Percentiles rank a stretch among this genome's conserved stretches.
Conservation (phyloP, 1,284 basidiomycete genomes). For the Rhodotorula sp. region DNA sequence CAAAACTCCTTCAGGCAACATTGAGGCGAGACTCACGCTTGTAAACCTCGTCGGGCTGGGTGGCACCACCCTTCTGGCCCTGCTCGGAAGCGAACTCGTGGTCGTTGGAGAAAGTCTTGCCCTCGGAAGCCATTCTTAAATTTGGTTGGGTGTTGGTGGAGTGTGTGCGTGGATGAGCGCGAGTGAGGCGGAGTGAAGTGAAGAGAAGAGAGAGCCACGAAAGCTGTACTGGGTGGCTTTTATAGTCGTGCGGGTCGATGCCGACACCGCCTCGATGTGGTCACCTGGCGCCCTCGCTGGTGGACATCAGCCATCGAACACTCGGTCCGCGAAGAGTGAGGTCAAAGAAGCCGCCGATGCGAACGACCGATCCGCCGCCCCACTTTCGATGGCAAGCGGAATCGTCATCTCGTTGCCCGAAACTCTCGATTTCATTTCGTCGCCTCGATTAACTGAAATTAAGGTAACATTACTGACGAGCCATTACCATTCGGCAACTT, state of each 20-base stretch:
- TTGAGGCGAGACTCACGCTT: constrained; percentile 31
- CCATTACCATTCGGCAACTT: too few species aligned
- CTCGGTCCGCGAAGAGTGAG: too few species aligned
- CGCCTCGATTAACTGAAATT: too few species aligned
- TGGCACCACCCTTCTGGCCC: constrained; percentile 12
- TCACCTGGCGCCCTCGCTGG: not conserved
- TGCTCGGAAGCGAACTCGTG: constrained; percentile 18
- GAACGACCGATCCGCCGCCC: too few species aligned
- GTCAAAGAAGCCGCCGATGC: too few species aligned
- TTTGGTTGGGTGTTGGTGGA: not conserved
- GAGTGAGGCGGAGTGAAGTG: not conserved
- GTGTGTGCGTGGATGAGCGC: not conserved
- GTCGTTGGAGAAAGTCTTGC: constrained; percentile 16
- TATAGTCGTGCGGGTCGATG: not conserved
- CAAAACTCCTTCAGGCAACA: constrained; percentile 17
- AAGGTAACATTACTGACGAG: too few species aligned
- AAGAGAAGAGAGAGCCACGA: not conserved
- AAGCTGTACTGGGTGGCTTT: not conserved
- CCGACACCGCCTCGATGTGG: not conserved
- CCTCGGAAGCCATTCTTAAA: constrained; percentile 11
- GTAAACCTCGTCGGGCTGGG: constrained; percentile 23
- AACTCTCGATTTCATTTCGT: too few species aligned
- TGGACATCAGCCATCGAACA: too few species aligned
- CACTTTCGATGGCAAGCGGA: too few species aligned
- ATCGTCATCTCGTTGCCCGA: too few species aligned